A percentile compares a stretch with the other conserved stretches of the same genome.
Conservation (phyloP, 768 basidiomycete genomes). For the Sarcodon aspratus region DNA sequence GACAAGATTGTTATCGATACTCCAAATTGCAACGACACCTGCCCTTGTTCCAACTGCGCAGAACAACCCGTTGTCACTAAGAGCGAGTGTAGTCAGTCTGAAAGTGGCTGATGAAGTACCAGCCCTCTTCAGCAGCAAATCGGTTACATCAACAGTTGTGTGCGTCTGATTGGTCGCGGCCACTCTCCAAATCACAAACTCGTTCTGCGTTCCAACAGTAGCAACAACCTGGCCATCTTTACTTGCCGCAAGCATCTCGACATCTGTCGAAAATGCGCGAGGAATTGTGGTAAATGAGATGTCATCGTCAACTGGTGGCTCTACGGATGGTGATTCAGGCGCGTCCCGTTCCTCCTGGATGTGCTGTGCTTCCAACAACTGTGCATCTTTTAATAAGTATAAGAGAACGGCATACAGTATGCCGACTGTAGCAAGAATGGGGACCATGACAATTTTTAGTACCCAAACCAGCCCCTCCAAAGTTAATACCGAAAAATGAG, state of each 20-base stretch:
- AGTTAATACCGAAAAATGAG: slow-evolving; percentile 35
- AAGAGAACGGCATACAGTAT: slow-evolving; percentile 67
- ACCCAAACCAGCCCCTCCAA: slow-evolving; percentile 59
- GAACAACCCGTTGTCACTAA: slow-evolving; percentile 48
- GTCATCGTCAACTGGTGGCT: slow-evolving; percentile 25
- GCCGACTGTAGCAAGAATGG: slow-evolving; percentile 69
- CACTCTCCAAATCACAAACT: slow-evolving; percentile 59
- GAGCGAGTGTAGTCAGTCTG: slow-evolving; percentile 47
- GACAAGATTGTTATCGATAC: slow-evolving; percentile 28
- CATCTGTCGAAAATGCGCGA: slow-evolving; percentile 73
- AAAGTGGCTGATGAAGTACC: slow-evolving; percentile 36
- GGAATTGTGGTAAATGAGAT: slow-evolving; percentile 61
- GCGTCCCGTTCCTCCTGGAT: slow-evolving; percentile 39
- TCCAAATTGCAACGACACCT: slow-evolving; percentile 57
- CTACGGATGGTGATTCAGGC: slow-evolving; percentile 15
- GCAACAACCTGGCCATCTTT: slow-evolving; percentile 53
- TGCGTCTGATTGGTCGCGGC: slow-evolving; percentile 23
- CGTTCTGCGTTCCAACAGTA: slow-evolving; percentile 70
- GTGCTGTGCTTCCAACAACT: slow-evolving; percentile 80
- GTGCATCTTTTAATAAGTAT: slow-evolving; percentile 84
- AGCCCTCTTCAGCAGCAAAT: slow-evolving; percentile 33
- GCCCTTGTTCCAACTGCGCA: slow-evolving; percentile 64
- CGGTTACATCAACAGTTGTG: slow-evolving; percentile 37
- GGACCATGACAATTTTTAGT: slow-evolving; percentile 72
- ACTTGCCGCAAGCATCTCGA: slow-evolving; percentile 70